Evolutionary conservation across 495 filamentous ascomycete species (phyloP), one percentile per base, ranked within the genome.

Genomic region (Annulohypoxylon moriforme): DNA sequence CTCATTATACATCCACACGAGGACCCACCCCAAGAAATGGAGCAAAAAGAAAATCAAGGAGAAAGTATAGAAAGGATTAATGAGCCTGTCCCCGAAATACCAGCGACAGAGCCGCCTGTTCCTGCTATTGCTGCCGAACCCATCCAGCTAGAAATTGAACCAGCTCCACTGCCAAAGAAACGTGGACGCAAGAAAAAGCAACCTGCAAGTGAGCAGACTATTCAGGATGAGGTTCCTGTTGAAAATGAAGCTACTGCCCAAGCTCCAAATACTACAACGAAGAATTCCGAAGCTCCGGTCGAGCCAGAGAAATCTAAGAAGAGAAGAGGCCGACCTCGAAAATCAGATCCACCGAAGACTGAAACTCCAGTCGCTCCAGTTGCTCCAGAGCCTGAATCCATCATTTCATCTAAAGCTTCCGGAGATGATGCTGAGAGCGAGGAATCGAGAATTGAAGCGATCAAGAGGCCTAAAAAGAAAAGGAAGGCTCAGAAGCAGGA

Each of bases 181-280:
- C 76, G 71, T 33, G 73, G 76, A 13, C 76, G 76, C 20, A 77
- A 76, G 66, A 77, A 72, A 49, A 77, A 77, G 57, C 73, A 72
- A 8, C 36, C 31, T 20, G 24, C 16, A 6, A 53, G 13, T 10
- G 68, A 67, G 40, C 31, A 42, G 6, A 10, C 20, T 2, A 20
- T 27, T 10, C 25, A 49, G 31, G 53, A 55, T 1, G 63, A 60
- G 27, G 40, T 61, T 13, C 18, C 18, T n/a, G 33, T 53, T 24
- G 64, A 69, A 11, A 42, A 46, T 6, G 18, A 73, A 7, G 24
- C 16, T n/a, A 22, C 31, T 24, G 31, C 42, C 40, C 52, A 72
- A 34, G 57, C 40, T 4, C 33, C 24, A 10, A 0, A 14, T 10
- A 22, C 53, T 8, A 6, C 34, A 16, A 25, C 47, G 36, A 49